Base-by-base conservation (phyloP, 805 yeast genomes). In the Blastobotrys attinorum region DNA sequence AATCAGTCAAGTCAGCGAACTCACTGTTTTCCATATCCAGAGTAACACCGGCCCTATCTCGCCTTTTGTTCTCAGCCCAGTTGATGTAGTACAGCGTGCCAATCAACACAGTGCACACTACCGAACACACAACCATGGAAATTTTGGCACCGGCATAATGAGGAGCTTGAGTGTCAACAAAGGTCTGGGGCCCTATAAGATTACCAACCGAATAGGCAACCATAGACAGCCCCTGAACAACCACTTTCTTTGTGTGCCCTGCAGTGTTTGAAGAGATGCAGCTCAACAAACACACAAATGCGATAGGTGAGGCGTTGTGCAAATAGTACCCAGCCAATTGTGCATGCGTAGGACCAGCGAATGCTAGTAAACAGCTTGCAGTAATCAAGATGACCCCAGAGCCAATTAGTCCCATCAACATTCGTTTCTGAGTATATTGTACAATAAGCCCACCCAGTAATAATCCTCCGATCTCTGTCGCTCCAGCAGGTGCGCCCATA, bases 181-280 rank as follows among this genome's bases (percentile, higher is more conserved):
- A 83, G 16, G 83, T 70, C 60, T 81, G 87, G 3, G 92, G 88
- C 2, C 89, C 90, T 45, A 80, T 72, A 32, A 82, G 65, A 58
- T 81, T 78, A 13, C 86, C 84, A 37, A 76, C 73, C 33, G 84
- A 77, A 57, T 80, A 83, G 4, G 77, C 81, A 46, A 82, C 70
- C 60, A 82, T 69, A 39, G 72, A 72, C 29, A 78, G 59, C 4
- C 81, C 80, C 42, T 76, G 75, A 22, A 76, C 70, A 3, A 77
- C 70, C 51, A 78, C 69, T 53, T 81, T 78, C 61, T 84, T 84
- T n/a, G 89, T 81, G 49, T 77, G 75, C 10, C 92, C 92, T 1
- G 88, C 79, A 31, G 79, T 72, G 58, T 83, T 72, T 2, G 75
- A 65, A 22, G 22, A 13, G 22, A 46, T 45, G 33, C 43, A 37